Base-by-base conservation (phyloP, 495 filamentous ascomycete species). In the Podospora australis region DNA sequence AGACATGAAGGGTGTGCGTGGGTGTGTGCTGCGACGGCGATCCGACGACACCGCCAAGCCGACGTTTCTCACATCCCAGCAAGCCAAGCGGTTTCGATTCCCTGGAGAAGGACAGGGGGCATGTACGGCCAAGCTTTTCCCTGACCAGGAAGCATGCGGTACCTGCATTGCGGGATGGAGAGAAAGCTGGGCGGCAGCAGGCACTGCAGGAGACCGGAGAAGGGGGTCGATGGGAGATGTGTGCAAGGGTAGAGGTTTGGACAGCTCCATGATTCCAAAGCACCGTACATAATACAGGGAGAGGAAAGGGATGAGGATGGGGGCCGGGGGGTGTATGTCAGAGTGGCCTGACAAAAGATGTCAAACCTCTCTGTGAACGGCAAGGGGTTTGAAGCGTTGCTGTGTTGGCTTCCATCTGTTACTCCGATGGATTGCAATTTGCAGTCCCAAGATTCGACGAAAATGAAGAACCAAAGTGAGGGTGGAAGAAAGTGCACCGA, bases 231-330 rank as follows among this genome's bases (percentile, higher is more conserved):
- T n/a, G n/a, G n/a, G n/a, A n/a, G n/a, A n/a, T n/a, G 62, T 43
- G 40, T 45, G 40, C 47, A 46, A 34, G 32, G 41, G 29, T 54
- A 36, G 32, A 17, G 32, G 32, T 36, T n/a, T n/a, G n/a, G 32
- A 44, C 40, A 49, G 62, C 70, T 64, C 70, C 67, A 69, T 66
- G 65, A 62, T 65, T 63, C 56, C 68, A 71, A 71, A 71, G 72
- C 70, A 53, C 56, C 57, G 52, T 56, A 60, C 63, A 65, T n/a
- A n/a, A 59, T 63, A 56, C 56, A 46, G 56, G 40, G 57, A 59
- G 54, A 39, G 26, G 46, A 22, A 24, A 25, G 46, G 50, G 41
- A 49, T 35, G 45, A 13, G 53, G 53, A 54, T n/a, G n/a, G n/a
- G n/a, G n/a, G n/a, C n/a, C n/a, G n/a, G n/a, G 62, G 63, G 62